Evolutionary conservation across 257 asterid genomes (phyloP), one percentile per base, ranked within the genome.

Genomic region (Parsonsia alboflavescens): DNA sequence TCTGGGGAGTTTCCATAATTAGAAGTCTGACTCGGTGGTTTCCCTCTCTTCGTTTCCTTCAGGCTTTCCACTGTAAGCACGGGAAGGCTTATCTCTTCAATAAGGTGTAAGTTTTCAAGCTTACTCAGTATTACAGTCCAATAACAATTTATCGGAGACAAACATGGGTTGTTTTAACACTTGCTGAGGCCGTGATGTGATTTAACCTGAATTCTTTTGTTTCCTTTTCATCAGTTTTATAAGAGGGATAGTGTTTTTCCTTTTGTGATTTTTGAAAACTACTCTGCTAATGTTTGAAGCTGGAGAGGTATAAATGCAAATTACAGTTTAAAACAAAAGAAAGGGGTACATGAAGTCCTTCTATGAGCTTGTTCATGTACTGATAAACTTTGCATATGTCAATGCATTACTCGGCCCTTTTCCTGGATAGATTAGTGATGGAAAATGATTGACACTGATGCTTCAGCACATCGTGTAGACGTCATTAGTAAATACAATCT

Each of bases 71-170:
- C 73, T 59, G 84, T 84, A 76, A 75, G 78, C 82, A 84, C 72
- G 88, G 88, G 81, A 84, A 77, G 77, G 88, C 88, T 74, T 84
- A 84, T 78, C 88, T 84, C 82, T 81, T 84, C 88, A 79, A 50
- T 68, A 84, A 84, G 80, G 88, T 84, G 88, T 84, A 81, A 81
- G 85, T 81, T 65, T 74, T 75, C 85, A 19, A 65, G 73, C 59
- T 56, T 73, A 53, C 70, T 61, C 53, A 54, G 46, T 65, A 17
- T 66, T 28, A 77, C 65, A 36, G n/a, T 62, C 71, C 49, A 77
- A 24, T 50, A 46, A 44, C 66, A 17, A 49, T 71, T 52, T 49
- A 26, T 26, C 61, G 80, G 66, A 49, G 66, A 15, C 28, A 45
- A 64, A 50, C 49, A 8, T 61, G 62, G 66, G 26, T 49, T 70